Conservation (phyloP, 2,329 filamentous ascomycete species). For the Neofusicoccum ribis region DNA sequence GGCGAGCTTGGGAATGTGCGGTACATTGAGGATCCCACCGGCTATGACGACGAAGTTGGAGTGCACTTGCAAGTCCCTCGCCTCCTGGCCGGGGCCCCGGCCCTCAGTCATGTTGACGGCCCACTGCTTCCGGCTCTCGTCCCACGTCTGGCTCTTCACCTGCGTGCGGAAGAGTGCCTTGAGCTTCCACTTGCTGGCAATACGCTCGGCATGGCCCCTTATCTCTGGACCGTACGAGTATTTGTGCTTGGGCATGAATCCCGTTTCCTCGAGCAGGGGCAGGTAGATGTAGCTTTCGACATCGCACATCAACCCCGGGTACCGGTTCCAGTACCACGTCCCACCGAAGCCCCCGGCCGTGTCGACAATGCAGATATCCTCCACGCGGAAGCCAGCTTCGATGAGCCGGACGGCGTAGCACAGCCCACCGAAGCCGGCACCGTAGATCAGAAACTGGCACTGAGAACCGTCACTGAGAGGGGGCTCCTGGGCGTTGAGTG, state of each 20-base stretch:
- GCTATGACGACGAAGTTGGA: slow-evolving; percentile 28
- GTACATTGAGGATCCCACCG: slow-evolving; percentile 32
- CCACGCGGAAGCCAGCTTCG: slow-evolving; percentile 35
- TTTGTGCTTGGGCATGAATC: slow-evolving; percentile 33
- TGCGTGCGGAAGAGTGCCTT: slow-evolving; percentile 29
- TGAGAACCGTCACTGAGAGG: background rate
- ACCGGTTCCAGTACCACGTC: slow-evolving; percentile 33
- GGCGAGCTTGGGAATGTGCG: slow-evolving; percentile 35
- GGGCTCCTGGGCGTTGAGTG: background rate
- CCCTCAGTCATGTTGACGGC: slow-evolving; percentile 25
- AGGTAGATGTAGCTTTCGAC: slow-evolving; percentile 27
- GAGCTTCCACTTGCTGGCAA: slow-evolving; percentile 36
- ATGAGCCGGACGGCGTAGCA: slow-evolving; percentile 43
- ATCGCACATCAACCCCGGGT: slow-evolving; percentile 27
- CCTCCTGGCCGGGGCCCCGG: no score
- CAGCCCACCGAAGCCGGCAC: slow-evolving; percentile 48
- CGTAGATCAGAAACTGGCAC: slow-evolving; percentile 39
- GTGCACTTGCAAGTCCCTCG: slow-evolving; percentile 31
- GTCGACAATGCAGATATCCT: slow-evolving; percentile 37
- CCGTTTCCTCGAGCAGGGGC: slow-evolving; percentile 45
- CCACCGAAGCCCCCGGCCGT: slow-evolving; percentile 26
- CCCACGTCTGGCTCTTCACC: slow-evolving; percentile 58
- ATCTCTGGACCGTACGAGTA: slow-evolving; percentile 38
- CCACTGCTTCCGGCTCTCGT: slow-evolving; percentile 43
- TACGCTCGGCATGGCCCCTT: slow-evolving; percentile 36